Base-by-base conservation (phyloP, 768 basidiomycete genomes). In the Boletellus ananas region DNA sequence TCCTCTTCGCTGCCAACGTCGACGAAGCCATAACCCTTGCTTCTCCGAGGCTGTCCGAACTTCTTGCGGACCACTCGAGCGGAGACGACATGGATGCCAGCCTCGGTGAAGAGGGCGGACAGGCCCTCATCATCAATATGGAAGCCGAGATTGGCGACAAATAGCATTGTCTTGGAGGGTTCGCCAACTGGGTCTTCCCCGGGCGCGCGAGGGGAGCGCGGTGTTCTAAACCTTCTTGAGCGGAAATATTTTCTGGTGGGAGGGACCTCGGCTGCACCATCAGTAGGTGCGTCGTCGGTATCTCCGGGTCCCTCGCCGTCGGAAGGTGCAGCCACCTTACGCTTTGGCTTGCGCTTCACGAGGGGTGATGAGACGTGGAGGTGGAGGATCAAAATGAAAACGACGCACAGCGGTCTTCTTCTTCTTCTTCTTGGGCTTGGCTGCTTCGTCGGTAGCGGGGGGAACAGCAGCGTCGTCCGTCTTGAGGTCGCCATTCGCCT, bases 101-200 rank as follows among this genome's bases (percentile, higher is more conserved):
- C 90, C 56, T 91, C 88, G 45, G 83, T 87, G 78, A 99, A 98
- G 60, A 96, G 76, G 39, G 81, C 73, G 23, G 79, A 66, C 57
- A 99, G 84, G 46, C 79, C 85, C 27, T 76, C 86, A 65, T 98
- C 94, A 51, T 91, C 90, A 56, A 97, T 82, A 68, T 73, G 84
- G 82, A 97, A 98, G 39, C 93, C 91, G 53, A 98, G 91, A 76
- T 98, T 98, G 74, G 94, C 95, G 60, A 97, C 94, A 62, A 97
- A 97, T 58, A 97, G 78, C 73, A 90, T 83, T 50, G 79, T 87
- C 76, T 87, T 87, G 66, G 90, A 93, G 27, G 86, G 90, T 67
- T 92, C 91, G 61, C 93, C 93, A 47, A 73, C 76, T 25, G 93
- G 92, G 52, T 89, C 87, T 69, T 92, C 86, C 46, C 90, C 91